phyloP scores from a whole-genome alignment of 192 early-diverging fungal species.

The Phlyctochytrium bullatum region DNA sequence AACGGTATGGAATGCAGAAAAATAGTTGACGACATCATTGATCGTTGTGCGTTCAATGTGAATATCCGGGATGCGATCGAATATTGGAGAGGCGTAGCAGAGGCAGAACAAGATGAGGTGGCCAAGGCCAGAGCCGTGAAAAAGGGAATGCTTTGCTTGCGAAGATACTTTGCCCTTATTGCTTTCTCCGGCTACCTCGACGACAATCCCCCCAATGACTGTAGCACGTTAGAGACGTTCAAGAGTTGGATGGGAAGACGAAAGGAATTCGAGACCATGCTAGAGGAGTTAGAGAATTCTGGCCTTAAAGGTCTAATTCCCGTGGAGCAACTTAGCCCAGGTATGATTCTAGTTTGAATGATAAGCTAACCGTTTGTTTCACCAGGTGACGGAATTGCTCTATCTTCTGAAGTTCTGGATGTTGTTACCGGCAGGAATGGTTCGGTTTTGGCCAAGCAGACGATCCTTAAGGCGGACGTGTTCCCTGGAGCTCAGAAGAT shows the following conservation, averaged over 20 bases:
- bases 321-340: slow-evolving; percentile 44
- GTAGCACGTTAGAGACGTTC: slow-evolving; percentile 42
- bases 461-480: slow-evolving; percentile 62
- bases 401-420: slow-evolving; percentile 52
- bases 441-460: slow-evolving; percentile 52
- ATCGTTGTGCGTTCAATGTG: slow-evolving; percentile 41
- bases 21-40: slow-evolving; percentile 57
- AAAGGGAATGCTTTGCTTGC: slow-evolving; percentile 34
- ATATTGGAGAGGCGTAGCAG: slow-evolving; percentile 36
- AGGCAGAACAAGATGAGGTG: slow-evolving; percentile 26
- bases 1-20: slow-evolving; percentile 56
- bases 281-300: slow-evolving; percentile 39
- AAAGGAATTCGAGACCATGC: slow-evolving; percentile 51
- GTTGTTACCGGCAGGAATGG: slow-evolving; percentile 53
- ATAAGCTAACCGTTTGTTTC: no score
- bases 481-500: slow-evolving; percentile 67
- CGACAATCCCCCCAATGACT: slow-evolving; percentile 24
- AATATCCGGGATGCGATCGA: slow-evolving; percentile 62
- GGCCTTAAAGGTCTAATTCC: slow-evolving; percentile 30
- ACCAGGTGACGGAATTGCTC: slow-evolving; percentile 59
- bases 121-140: slow-evolving; percentile 6
- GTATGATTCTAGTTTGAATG: not conserved
- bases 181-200: slow-evolving; percentile 60
- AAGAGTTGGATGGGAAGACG: slow-evolving; percentile 52
- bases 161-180: slow-evolving; percentile 56